Conservation (phyloP, 352 stramenopile species). For the Phytophthora macrochlamydospora region DNA sequence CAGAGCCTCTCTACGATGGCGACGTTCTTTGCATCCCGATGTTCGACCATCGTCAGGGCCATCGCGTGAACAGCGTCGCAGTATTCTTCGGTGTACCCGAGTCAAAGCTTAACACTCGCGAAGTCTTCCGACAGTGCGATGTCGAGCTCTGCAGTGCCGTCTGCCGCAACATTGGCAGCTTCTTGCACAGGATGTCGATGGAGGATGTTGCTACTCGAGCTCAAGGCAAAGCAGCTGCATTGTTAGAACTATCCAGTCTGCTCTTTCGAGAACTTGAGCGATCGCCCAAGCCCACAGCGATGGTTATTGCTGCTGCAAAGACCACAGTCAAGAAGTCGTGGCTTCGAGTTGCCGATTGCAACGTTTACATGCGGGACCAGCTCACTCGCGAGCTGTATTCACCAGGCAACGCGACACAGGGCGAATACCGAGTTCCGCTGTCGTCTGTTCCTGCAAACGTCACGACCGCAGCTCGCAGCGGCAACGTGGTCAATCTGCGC, state of each 20-base stretch:
- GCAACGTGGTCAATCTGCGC: slow-evolving; percentile 77
- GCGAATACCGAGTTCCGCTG: slow-evolving; percentile 56
- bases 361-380: slow-evolving; percentile 70
- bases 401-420: slow-evolving; percentile 45
- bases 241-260: slow-evolving; percentile 67
- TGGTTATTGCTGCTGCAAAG: slow-evolving; percentile 44
- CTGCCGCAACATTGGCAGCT: slow-evolving; percentile 58
- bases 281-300: slow-evolving; percentile 59
- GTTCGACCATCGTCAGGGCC: slow-evolving; percentile 33
- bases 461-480: slow-evolving; percentile 63
- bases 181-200: slow-evolving; percentile 59
- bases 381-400: slow-evolving; percentile 64
- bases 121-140: slow-evolving; percentile 55
- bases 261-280: slow-evolving; percentile 70
- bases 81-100: slow-evolving; percentile 48
- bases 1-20: slow-evolving; percentile 34
- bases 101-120: slow-evolving; percentile 14
- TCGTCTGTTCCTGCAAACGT: slow-evolving; percentile 49
- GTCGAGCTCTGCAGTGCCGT: slow-evolving; percentile 59
- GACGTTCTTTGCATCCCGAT: slow-evolving; percentile 63
- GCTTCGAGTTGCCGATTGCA: slow-evolving; percentile 45
- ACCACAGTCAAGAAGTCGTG: slow-evolving; percentile 27
- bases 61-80: slow-evolving; percentile 64
- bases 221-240: slow-evolving; percentile 66
- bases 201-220: slow-evolving; percentile 63